Evolutionary conservation across 352 stramenopile genomes (phyloP).

Genomic region (Phytophthora pseudosyringae): DNA sequence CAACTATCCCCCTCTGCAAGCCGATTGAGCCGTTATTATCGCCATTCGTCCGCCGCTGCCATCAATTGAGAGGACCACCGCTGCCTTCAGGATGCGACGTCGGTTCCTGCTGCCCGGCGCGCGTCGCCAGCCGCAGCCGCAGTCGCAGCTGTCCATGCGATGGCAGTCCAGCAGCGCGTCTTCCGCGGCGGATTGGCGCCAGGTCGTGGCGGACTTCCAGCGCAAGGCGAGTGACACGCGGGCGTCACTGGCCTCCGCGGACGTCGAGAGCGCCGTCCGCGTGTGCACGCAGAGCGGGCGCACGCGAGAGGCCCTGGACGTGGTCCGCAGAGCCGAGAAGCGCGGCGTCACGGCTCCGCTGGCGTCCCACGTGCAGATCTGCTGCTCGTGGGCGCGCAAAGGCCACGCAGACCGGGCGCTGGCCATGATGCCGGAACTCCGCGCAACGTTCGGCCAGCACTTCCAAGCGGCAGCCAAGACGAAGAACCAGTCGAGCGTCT

Average conservation of each 20-base stretch:
- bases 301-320: conserved; percentile 60
- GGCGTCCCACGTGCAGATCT: conserved; percentile 54
- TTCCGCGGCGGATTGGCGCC: conserved; percentile 45
- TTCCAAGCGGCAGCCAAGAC: conserved; percentile 23
- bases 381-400: conserved; percentile 54
- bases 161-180: conserved; percentile 5
- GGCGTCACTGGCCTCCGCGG: conserved; percentile 18
- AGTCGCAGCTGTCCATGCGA: conserved; percentile 10
- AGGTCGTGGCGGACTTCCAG: conserved; percentile 56
- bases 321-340: conserved; percentile 44
- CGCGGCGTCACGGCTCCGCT: conserved; percentile 44
- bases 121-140: neutral
- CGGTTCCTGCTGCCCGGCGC: conserved; percentile 10
- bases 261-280: conserved; percentile 43
- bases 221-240: conserved; percentile 29
- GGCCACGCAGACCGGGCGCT: conserved; percentile 55
- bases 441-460: conserved; percentile 19
- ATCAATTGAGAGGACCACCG: conserved; percentile 1
- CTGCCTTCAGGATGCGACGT: conserved; percentile 21
- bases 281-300: conserved; percentile 53
- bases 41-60: conserved; percentile 16
- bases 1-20: conserved; percentile 8
- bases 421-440: conserved; percentile 40
- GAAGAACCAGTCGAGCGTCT: conserved; percentile 27
- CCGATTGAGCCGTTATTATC: conserved; percentile 23